phyloP scores from a whole-genome alignment of 169 alveolate species.

The Amoebophrya sp. region DNA sequence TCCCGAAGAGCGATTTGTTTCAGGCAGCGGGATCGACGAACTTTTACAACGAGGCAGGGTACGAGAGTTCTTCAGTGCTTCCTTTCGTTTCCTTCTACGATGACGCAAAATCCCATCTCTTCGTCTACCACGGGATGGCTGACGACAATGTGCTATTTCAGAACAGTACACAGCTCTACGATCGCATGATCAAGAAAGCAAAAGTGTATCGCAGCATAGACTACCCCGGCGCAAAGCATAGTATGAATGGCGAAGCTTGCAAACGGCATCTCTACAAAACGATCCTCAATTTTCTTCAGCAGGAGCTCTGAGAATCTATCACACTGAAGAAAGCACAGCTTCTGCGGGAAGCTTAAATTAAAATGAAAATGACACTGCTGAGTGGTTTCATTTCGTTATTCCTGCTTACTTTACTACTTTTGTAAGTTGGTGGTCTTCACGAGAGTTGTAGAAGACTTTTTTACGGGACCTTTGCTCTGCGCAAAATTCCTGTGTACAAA shows the following conservation, averaged over 20 bases:
- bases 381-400: too few species aligned
- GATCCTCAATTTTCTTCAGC: background rate
- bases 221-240: background rate
- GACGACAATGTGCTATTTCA: slow-evolving; percentile 21
- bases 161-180: background rate
- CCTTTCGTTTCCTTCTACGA: background rate
- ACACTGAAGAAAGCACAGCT: background rate
- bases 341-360: too few species aligned
- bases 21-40: background rate
- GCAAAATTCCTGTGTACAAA: too few species aligned
- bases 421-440: too few species aligned
- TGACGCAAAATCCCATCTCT: background rate
- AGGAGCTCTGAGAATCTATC: background rate
- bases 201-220: background rate
- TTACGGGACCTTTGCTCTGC: too few species aligned
- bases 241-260: background rate
- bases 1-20: background rate
- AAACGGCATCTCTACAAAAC: background rate
- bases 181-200: background rate
- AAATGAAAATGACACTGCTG: too few species aligned
- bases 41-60: background rate
- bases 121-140: slow-evolving; percentile 7
- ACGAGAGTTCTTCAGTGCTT: background rate
- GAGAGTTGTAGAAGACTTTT: too few species aligned
- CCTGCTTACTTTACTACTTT: too few species aligned